A percentile compares a stretch with the other conserved stretches of the same genome.
Evolutionary conservation across 352 stramenopile genomes (phyloP).

Genomic region (Phytophthora hibernalis): DNA sequence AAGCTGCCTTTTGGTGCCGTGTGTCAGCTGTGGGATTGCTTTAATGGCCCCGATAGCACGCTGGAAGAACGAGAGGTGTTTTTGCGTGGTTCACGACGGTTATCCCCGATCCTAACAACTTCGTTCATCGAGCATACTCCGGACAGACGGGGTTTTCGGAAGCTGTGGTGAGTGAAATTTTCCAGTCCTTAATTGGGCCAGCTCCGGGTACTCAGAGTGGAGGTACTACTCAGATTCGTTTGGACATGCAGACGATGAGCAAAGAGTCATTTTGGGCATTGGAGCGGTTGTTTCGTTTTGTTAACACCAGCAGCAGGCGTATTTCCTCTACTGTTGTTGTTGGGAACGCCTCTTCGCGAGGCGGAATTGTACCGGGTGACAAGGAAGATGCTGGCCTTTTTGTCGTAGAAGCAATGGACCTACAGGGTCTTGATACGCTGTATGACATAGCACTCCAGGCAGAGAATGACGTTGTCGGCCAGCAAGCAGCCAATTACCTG

Average conservation of each 20-base stretch:
- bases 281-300: constrained; percentile 67
- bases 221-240: constrained; percentile 37
- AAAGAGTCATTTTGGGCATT: constrained; percentile 65
- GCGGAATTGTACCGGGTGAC: constrained; percentile 15
- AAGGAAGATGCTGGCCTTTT: constrained; percentile 42
- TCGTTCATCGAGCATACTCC: constrained; percentile 71
- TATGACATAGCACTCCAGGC: constrained; percentile 59
- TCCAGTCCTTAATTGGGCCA: constrained; percentile 50
- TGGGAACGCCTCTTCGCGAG: constrained; percentile 20
- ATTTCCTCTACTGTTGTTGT: constrained; percentile 46
- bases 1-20: constrained; percentile 72
- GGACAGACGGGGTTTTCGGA: constrained; percentile 67
- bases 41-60: constrained; percentile 43
- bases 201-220: constrained; percentile 5
- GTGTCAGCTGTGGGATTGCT: constrained; percentile 66
- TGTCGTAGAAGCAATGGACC: constrained; percentile 62
- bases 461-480: constrained; percentile 48
- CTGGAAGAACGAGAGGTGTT: constrained; percentile 54
- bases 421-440: constrained; percentile 68
- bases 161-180: constrained; percentile 56
- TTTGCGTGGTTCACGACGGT: constrained; percentile 80
- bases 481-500: constrained; percentile 70
- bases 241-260: constrained; percentile 60
- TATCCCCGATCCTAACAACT: constrained; percentile 74
- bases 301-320: constrained; percentile 57